Percentiles rank a stretch among this genome's conserved stretches.
These are phyloP conservation scores for Medicago lupulina DNA, from an alignment of 306 rosid species.

Conservation along the genomic window DNA sequence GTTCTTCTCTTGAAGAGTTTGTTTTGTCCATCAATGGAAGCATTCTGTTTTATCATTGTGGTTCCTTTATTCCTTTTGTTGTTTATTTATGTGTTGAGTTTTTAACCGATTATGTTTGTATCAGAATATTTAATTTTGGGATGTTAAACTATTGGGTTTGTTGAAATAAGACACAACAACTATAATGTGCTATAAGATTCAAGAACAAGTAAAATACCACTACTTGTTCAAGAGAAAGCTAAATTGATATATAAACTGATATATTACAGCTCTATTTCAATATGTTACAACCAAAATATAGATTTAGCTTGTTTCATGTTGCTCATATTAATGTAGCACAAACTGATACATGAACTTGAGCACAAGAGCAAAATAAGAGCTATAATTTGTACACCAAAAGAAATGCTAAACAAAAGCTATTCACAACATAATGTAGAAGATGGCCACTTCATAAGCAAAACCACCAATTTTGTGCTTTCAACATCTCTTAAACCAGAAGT, in stretches of 20 bases:
- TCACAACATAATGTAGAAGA: background rate
- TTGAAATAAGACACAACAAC: too few species aligned
- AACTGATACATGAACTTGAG: background rate
- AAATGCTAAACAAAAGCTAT: background rate
- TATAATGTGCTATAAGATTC: too few species aligned
- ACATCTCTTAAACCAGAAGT: background rate
- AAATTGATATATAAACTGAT: too few species aligned
- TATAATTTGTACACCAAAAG: too few species aligned
- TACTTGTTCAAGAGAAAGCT: too few species aligned
- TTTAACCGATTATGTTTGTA: background rate
- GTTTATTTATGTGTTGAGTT: background rate
- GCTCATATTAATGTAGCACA: background rate
- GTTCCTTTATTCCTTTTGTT: too few species aligned
- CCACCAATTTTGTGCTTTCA: background rate
- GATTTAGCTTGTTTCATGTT: background rate
- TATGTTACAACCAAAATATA: background rate
- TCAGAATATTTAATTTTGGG: too few species aligned
- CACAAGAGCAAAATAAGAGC: background rate
- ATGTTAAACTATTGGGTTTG: too few species aligned
- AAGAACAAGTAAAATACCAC: too few species aligned
- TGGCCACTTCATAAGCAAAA: background rate
- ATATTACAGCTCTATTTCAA: background rate
- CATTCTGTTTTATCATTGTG: background rate
- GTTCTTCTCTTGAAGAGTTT: too few species aligned
- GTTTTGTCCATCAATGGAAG: background rate